Percentiles rank a stretch among this genome's conserved stretches.
Conservation (phyloP, 2,329 filamentous ascomycete genomes). For the Botrytis squamosa region DNA sequence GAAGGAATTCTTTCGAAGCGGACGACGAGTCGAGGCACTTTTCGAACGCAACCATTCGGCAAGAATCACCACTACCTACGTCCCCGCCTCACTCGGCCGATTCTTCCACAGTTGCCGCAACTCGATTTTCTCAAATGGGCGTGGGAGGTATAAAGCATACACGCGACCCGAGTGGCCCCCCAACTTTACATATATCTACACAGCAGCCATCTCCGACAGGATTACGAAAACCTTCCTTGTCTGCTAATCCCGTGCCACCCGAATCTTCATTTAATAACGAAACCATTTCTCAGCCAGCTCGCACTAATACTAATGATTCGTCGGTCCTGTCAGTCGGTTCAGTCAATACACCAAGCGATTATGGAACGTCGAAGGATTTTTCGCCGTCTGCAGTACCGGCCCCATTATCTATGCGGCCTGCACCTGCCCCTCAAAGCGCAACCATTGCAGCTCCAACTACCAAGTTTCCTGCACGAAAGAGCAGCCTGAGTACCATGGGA, state of each 20-base stretch:
- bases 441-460: slow-evolving; percentile 39
- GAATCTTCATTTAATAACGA: slow-evolving; percentile 2
- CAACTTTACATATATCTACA: slow-evolving; percentile 32
- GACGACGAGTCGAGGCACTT: slow-evolving; percentile 54
- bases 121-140: slow-evolving; percentile 37
- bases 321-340: slow-evolving; percentile 32
- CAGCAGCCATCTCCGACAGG: slow-evolving; percentile 29
- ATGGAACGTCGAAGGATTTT: slow-evolving; percentile 48
- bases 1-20: slow-evolving; percentile 52
- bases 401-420: slow-evolving; percentile 46
- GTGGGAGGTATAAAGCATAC: slow-evolving; percentile 22
- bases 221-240: slow-evolving; percentile 28
- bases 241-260: slow-evolving; percentile 6
- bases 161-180: slow-evolving; percentile 31
- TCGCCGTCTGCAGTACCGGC: slow-evolving; percentile 52
- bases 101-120: slow-evolving; percentile 25
- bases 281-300: not conserved
- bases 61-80: slow-evolving; percentile 27
- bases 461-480: slow-evolving; percentile 60
- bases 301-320: slow-evolving; percentile 25
- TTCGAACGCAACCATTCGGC: slow-evolving; percentile 38
- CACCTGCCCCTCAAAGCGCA: slow-evolving; percentile 40
- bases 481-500: slow-evolving; percentile 53
- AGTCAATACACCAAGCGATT: slow-evolving; percentile 36
- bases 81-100: slow-evolving; percentile 19